phyloP scores from a whole-genome alignment of 1,284 basidiomycete species.

The Bothia castanella region DNA sequence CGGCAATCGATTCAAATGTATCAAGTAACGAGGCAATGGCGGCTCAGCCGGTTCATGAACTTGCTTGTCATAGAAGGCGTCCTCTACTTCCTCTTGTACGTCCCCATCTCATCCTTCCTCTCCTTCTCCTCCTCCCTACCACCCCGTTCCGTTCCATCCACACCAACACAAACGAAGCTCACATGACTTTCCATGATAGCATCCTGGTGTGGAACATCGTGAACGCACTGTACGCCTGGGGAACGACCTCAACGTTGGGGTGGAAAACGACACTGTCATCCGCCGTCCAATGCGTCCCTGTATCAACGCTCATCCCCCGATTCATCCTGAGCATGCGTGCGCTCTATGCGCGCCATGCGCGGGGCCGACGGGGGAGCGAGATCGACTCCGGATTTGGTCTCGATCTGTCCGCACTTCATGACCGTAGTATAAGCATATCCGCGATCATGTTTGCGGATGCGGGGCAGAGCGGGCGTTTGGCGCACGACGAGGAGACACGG shows the following conservation, averaged over 20 bases:
- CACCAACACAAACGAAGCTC: not conserved
- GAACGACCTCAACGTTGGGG: too few species aligned
- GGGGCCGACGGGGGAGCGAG: not conserved
- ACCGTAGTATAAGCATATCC: not conserved
- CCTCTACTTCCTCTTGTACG: conserved; percentile 16
- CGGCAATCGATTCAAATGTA: conserved; percentile 6
- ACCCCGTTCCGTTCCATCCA: not conserved
- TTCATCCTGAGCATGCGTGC: not conserved
- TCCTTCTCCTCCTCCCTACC: too few species aligned
- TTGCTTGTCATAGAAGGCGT: conserved; percentile 9
- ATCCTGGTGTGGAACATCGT: conserved; percentile 6
- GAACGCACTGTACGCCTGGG: not conserved
- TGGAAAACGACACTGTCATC: too few species aligned
- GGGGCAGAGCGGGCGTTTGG: not conserved
- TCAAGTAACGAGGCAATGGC: conserved; percentile 8
- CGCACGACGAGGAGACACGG: too few species aligned
- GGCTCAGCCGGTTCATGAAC: conserved; percentile 8
- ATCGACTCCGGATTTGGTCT: not conserved
- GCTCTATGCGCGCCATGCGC: not conserved
- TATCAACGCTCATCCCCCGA: not conserved
- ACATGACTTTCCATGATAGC: not conserved
- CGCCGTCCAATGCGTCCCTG: too few species aligned
- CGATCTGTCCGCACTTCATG: too few species aligned
- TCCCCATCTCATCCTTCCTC: too few species aligned
- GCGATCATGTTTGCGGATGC: not conserved